Base-by-base conservation (phyloP, 2,329 filamentous ascomycete species). In the Pseudofabraea citricarpa region DNA sequence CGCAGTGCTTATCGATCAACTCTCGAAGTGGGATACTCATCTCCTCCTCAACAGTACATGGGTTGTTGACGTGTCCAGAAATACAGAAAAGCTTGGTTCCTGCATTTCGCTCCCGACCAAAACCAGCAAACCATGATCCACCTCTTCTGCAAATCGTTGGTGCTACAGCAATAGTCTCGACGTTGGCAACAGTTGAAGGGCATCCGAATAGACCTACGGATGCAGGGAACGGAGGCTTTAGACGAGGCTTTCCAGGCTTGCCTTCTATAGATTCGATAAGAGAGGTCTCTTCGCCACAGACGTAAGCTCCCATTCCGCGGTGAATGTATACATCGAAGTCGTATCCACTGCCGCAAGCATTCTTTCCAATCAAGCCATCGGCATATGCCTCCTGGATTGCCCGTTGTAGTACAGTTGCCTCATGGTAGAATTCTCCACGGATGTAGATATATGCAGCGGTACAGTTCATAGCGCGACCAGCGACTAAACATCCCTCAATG, bases 371-470 rank as follows among this genome's bases (percentile, higher is more conserved):
- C 50, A 96, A 74, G 37, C 93, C 93, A 45, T 87, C 91, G 62
- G 87, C 81, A 70, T 98, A 98, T 47, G 93, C 93, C 70, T 98
- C 93, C 70, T 98, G 91, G 65, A 98, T 98, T 52, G 93, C 93
- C 52, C 83, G 81, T 71, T 98, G 91, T 44, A 98, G 78, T 19
- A 97, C 83, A 36, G 89, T 87, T 13, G 93, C 93, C 71, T 98
- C 93, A 63, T 95, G 81, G 65, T 95, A 88, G 68, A 98, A 98
- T 70, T 98, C 93, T 64, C 93, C 93, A 65, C 93, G 90, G 60
- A 98, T 98, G 70, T 98, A 98, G 66, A 98, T 98, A 73, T 98
- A 98, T 56, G 93, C 93, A 47, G 93, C 93, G 37, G 88, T 93
- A 63, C 90, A 93, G 73, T 98, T 98, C 93, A 98, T 98, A 63